phyloP scores from a whole-genome alignment of 352 stramenopile genomes.

The Thalassiosira delicatula region DNA sequence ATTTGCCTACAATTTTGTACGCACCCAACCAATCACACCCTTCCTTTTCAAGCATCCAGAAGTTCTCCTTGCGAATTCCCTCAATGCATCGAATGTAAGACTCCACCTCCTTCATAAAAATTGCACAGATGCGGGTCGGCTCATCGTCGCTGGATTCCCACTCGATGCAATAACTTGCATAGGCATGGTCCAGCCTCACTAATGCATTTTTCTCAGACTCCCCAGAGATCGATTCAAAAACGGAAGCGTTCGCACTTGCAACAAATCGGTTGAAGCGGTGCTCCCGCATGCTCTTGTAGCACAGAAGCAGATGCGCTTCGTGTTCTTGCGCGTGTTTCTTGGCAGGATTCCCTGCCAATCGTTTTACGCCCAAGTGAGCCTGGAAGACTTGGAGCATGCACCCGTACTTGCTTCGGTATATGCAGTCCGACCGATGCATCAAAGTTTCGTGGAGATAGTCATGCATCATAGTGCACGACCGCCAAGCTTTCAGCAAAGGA shows the following conservation, averaged over 20 bases:
- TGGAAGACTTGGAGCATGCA: slow-evolving; percentile 25
- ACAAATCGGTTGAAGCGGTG: slow-evolving; percentile 2
- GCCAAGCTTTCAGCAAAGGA: neutral
- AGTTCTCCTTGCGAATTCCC: slow-evolving; percentile 6
- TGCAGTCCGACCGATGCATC: slow-evolving; percentile 13
- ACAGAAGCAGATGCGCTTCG: neutral
- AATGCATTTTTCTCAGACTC: neutral
- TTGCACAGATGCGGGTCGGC: neutral
- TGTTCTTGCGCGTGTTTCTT: slow-evolving; percentile 18
- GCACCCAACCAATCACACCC: neutral
- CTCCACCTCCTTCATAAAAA: slow-evolving; percentile 31
- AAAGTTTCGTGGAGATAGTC: slow-evolving; percentile 27
- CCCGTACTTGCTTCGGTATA: slow-evolving; percentile 15
- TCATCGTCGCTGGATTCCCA: slow-evolving; percentile 11
- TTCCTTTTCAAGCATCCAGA: slow-evolving; percentile 29
- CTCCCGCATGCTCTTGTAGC: neutral
- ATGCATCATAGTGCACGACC: neutral
- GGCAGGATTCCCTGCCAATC: neutral
- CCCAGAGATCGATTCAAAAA: neutral
- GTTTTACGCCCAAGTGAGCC: neutral
- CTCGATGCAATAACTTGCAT: neutral
- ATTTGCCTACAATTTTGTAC: neutral
- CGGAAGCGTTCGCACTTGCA: neutral
- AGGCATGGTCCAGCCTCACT: neutral
- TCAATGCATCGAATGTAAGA: slow-evolving; percentile 19